Evolutionary conservation across 176 grass and related monocot species (phyloP), one percentile per base, ranked within the genome.

Genomic region (Musa beccarii): DNA sequence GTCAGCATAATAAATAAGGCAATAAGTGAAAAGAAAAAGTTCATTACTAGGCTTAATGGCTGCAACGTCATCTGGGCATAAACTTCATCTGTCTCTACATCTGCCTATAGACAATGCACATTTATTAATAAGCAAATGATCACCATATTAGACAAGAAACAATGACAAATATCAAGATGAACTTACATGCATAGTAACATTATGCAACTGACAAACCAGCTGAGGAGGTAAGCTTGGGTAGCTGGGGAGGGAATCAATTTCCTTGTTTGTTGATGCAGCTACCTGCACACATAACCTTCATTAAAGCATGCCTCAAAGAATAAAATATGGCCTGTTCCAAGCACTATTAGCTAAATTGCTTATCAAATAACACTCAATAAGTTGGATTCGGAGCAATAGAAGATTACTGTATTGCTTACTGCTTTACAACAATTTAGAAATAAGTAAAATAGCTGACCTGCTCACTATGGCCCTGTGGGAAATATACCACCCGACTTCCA

Each of bases 31-130:
- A 62, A 0, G 75, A 63, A 78, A 25, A 51, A 15, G 65, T 72
- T 62, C 49, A 28, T 84, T 95, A 99, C 96, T 77, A 85, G 96
- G 68, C 81, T 92, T 57, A 99, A 83, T 49, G 96, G 96, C 15
- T 99, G 96, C 54, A 99, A 82, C 29, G 96, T 99, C 96, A 99
- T 99, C 75, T 95, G 96, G 1, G 96, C 88, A 81, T 99, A 99
- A 28, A 99, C 96, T 81, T 99, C 96, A 83, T 99, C 96, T 57
- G 90, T 94, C 79, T 99, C 96, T 62, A 86, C 84, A 81, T 99
- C 96, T 53, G 96, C 96, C 96, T 99, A 78, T 77, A 84, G 4
- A 81, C 59, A 59, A 57, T 4, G 43, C 49, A 80, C 4, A 67
- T 50, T 23, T 1, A 24, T 17, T 17, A 56, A 55, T 57, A 17